Conservation (phyloP, 495 filamentous ascomycete genomes). For the Platismatia glauca region DNA sequence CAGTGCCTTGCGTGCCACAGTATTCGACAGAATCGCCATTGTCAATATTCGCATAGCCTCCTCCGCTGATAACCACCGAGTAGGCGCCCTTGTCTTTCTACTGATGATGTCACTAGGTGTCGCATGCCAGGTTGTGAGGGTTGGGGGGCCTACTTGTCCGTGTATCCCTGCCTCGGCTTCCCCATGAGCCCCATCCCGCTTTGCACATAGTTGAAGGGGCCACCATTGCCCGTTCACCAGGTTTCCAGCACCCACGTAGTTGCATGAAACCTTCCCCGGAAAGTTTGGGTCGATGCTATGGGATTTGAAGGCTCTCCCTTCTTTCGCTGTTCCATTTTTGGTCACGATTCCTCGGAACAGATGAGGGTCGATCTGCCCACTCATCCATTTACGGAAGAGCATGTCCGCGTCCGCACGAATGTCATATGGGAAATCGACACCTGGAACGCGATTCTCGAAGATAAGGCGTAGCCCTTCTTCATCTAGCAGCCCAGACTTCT, state of each 20-base stretch:
- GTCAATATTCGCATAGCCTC: constrained; percentile 38
- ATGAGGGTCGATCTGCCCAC: constrained; percentile 33
- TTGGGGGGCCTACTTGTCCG: constrained; percentile 19
- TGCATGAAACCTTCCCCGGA: constrained; percentile 18
- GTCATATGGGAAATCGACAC: constrained; percentile 31
- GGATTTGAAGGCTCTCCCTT: constrained; percentile 19
- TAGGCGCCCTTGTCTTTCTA: constrained; percentile 29
- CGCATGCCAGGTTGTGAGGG: background rate
- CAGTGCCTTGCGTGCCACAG: constrained; percentile 39
- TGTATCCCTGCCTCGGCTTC: constrained; percentile 42
- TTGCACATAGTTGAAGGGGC: constrained; percentile 42
- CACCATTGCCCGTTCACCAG: constrained; percentile 50
- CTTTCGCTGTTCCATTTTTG: constrained; percentile 13
- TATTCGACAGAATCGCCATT: constrained; percentile 41
- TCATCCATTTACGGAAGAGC: constrained; percentile 34
- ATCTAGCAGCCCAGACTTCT: constrained; percentile 33
- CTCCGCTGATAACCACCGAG: constrained; percentile 36
- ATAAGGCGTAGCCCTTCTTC: constrained; percentile 30
- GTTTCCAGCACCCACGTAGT: constrained; percentile 37
- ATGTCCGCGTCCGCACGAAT: constrained; percentile 34
- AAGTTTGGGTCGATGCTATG: constrained; percentile 28
- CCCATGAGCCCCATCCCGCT: constrained; percentile 52
- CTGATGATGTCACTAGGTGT: background rate
- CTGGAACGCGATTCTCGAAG: constrained; percentile 23
- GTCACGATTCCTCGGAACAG: constrained; percentile 41